Evolutionary conservation across 73 alveolate genomes (phyloP).

Genomic region (Effrenium voratum): DNA sequence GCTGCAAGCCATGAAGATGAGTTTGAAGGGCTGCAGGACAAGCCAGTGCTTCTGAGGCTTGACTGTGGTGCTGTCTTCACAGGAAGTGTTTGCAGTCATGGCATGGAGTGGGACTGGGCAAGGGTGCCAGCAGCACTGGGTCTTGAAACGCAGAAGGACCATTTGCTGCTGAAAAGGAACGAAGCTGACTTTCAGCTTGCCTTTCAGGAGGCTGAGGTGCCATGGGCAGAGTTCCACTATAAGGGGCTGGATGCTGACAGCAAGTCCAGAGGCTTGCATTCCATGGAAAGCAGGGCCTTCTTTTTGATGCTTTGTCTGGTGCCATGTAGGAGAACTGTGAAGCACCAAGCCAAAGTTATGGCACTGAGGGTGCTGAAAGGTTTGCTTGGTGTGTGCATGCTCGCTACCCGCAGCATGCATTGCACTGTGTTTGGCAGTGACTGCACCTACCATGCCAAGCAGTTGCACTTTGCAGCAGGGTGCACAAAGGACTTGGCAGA

Average conservation of each 20-base stretch:
- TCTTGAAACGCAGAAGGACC: neutral
- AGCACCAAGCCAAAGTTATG: neutral
- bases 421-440: neutral
- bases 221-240: neutral
- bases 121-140: neutral
- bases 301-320: neutral
- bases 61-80: neutral
- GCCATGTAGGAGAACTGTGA: neutral
- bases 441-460: neutral
- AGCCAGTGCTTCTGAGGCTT: neutral
- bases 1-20: no score
- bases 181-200: neutral
- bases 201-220: neutral
- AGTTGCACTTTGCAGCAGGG: neutral
- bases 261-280: neutral
- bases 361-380: neutral
- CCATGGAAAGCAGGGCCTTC: neutral
- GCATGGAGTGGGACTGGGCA: constrained; percentile 4
- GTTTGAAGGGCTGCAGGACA: neutral
- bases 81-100: neutral
- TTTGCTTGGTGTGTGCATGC: neutral
- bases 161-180: neutral
- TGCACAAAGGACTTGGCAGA: neutral
- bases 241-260: neutral
- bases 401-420: neutral